Evolutionary conservation across 129 eudicot genomes (phyloP).

Genomic region (Tagetes erecta): DNA sequence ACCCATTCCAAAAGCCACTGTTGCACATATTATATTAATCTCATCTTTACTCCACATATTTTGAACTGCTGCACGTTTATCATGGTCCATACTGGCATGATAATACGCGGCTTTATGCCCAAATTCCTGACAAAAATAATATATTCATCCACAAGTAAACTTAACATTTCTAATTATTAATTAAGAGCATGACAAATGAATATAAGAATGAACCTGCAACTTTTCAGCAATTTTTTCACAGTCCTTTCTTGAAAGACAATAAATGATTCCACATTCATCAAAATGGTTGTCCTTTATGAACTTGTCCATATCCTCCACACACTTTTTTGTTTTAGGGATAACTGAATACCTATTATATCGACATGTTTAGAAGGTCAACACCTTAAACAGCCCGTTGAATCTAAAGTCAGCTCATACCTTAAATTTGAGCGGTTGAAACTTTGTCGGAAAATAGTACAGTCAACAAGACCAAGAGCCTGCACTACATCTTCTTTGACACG

Average conservation of each 20-base stretch:
- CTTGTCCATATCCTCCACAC: constrained; percentile 85
- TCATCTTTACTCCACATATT: constrained; percentile 97
- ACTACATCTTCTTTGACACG: constrained; percentile 98
- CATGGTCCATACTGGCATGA: constrained; percentile 87
- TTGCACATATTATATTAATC: constrained; percentile 87
- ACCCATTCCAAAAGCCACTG: constrained; percentile 99
- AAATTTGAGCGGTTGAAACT: constrained; percentile 93
- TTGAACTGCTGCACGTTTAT: constrained; percentile 73
- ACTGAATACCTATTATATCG: constrained; percentile 67
- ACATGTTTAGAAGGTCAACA: neutral
- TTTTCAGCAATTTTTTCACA: constrained; percentile 89
- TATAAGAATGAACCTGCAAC: constrained; percentile 53
- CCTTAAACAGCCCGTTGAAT: constrained; percentile 2
- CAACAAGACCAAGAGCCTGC: constrained; percentile 95
- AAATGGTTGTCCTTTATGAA: constrained; percentile 69
- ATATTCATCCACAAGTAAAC: constrained; percentile 10
- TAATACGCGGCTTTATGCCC: constrained; percentile 94
- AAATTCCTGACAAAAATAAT: constrained; percentile 46
- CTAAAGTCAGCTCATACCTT: constrained; percentile 40
- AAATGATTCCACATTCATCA: constrained; percentile 90
- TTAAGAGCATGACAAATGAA: constrained; percentile 2
- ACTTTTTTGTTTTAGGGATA: constrained; percentile 86
- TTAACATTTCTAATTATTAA: neutral
- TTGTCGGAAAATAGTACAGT: constrained; percentile 87
- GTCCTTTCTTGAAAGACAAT: constrained; percentile 94